These are phyloP conservation scores for Pezicula carpinea DNA, from an alignment of 2,329 filamentous ascomycete species.

Conservation along the genomic window DNA sequence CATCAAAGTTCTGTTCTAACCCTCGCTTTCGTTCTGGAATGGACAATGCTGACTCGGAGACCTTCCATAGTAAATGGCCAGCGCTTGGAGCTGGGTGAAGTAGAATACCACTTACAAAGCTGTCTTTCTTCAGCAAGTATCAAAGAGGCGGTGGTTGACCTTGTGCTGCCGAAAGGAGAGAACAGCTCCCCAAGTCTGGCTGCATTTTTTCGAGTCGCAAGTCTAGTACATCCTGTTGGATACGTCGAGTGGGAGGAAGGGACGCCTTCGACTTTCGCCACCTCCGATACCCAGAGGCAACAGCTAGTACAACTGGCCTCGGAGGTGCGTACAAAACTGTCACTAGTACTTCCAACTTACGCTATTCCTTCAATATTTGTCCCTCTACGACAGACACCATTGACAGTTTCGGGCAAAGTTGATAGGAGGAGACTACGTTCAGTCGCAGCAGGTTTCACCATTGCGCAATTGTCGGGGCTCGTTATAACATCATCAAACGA, in stretches of 20 bases:
- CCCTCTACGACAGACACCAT: neutral
- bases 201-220: neutral
- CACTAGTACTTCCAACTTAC: constrained; percentile 4
- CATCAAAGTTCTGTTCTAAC: too few relatives aligned
- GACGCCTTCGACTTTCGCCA: neutral
- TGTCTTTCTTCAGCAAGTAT: neutral
- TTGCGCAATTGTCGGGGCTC: neutral
- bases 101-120: constrained; percentile 29
- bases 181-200: neutral
- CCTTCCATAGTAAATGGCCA: constrained; percentile 37
- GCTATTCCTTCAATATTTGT: constrained; percentile 3
- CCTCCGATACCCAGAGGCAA: neutral
- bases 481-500: neutral
- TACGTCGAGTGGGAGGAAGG: neutral
- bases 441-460: neutral
- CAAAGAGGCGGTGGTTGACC: neutral
- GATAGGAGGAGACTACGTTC: neutral
- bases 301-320: neutral
- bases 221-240: neutral
- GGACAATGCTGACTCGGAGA: too few relatives aligned
- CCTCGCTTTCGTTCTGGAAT: too few relatives aligned
- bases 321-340: neutral
- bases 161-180: neutral
- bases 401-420: neutral
- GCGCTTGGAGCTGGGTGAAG: constrained; percentile 58